Evolutionary conservation across 2,329 filamentous ascomycete genomes (phyloP).

Genomic region (Diplodia mutila): DNA sequence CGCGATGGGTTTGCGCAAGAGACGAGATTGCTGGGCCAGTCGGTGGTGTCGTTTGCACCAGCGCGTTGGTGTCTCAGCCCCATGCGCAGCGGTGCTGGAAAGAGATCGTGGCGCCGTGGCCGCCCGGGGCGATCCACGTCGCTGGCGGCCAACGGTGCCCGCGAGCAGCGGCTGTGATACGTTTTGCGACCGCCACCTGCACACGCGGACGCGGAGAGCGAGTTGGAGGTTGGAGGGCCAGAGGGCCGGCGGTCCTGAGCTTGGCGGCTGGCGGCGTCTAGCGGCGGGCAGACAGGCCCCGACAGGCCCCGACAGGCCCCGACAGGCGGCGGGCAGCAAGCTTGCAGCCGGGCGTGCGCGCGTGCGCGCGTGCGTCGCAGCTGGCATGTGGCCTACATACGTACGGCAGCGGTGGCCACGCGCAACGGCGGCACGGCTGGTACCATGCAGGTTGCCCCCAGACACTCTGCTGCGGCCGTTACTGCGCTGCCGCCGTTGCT

Average conservation of each 20-base stretch:
- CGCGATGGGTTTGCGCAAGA: slow-evolving; percentile 20
- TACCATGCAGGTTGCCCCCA: background rate
- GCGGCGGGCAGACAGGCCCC: background rate
- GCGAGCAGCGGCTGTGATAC: slow-evolving; percentile 17
- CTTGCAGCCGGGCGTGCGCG: background rate
- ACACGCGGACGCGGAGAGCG: slow-evolving; percentile 16
- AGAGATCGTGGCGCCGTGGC: slow-evolving; percentile 21
- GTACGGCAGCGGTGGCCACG: slow-evolving; percentile 8
- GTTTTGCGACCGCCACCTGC: slow-evolving; percentile 23
- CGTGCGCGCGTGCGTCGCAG: background rate
- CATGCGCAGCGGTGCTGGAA: slow-evolving; percentile 14
- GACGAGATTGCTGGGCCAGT: slow-evolving; percentile 24
- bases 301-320: too few species aligned
- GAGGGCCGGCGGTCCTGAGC: slow-evolving; percentile 13
- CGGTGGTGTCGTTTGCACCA: slow-evolving; percentile 12
- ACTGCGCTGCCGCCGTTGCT: background rate
- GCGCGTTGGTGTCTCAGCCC: slow-evolving; percentile 21
- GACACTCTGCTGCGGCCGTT: background rate
- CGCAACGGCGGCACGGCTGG: slow-evolving; percentile 18
- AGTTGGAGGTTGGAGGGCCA: slow-evolving; percentile 12
- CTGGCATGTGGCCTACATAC: slow-evolving; percentile 7
- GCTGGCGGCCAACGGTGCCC: background rate
- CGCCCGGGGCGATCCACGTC: slow-evolving; percentile 16
- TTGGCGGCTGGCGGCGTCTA: slow-evolving; percentile 13
- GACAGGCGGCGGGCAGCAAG: slow-evolving; percentile 5